phyloP scores from a whole-genome alignment of 1,284 basidiomycete species.

The Melampsora larici-populina region DNA sequence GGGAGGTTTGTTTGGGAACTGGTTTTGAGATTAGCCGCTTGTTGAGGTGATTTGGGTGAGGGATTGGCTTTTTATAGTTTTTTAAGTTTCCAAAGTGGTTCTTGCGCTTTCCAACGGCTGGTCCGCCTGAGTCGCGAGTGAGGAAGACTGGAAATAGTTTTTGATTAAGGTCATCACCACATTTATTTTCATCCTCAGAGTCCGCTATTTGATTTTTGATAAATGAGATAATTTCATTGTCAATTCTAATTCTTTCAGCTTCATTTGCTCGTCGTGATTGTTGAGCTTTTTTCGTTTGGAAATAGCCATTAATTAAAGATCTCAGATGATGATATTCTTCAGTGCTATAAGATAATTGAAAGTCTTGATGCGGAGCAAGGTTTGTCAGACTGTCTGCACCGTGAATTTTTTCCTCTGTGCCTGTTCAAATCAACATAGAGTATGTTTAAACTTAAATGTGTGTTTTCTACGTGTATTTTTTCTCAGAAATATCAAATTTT shows the following conservation, averaged over 20 bases:
- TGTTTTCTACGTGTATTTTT: no score
- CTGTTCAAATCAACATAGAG: no score
- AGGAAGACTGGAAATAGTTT: not conserved
- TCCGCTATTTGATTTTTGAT: not conserved
- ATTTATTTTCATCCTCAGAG: not conserved
- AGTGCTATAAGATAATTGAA: no score
- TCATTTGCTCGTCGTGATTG: not conserved
- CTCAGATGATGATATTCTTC: no score
- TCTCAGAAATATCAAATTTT: no score
- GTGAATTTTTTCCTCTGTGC: no score
- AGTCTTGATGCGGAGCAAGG: no score
- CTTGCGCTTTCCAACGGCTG: not conserved
- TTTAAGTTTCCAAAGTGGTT: not conserved
- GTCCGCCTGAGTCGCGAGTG: not conserved
- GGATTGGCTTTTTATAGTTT: slow-evolving; percentile 1
- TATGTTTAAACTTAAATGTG: no score
- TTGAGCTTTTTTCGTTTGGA: not conserved
- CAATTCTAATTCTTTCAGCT: not conserved
- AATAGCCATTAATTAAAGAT: no score
- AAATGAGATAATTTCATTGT: not conserved
- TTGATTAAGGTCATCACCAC: not conserved
- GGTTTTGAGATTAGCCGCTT: slow-evolving; percentile 8
- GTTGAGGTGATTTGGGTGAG: slow-evolving; percentile 6
- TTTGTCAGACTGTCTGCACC: no score
- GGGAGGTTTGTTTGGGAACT: slow-evolving; percentile 11